Percentiles rank a stretch among this genome's conserved stretches.
phyloP scores from a whole-genome alignment of 1,284 basidiomycete genomes.

The Xerocomus nothofagi region DNA sequence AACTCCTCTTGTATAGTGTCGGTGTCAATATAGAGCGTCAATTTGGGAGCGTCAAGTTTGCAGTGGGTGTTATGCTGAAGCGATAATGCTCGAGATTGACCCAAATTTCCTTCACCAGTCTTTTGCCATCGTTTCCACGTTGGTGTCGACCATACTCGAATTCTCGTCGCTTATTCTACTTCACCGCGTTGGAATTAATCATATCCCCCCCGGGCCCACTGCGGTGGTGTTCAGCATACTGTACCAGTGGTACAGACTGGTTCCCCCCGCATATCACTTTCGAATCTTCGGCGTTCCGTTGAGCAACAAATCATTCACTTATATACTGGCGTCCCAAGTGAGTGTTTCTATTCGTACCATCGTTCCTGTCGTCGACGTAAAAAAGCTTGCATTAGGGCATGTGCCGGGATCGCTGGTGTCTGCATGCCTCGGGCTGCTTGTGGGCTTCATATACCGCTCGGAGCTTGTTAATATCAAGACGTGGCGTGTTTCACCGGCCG shows the following conservation, averaged over 20 bases:
- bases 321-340: slow-evolving; percentile 69
- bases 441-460: slow-evolving; percentile 78
- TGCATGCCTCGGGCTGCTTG: slow-evolving; percentile 61
- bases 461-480: slow-evolving; percentile 73
- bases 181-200: slow-evolving; percentile 64
- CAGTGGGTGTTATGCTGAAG: slow-evolving; percentile 52
- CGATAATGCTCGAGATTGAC: slow-evolving; percentile 2
- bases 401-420: slow-evolving; percentile 64
- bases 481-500: slow-evolving; percentile 65
- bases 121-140: slow-evolving; percentile 64
- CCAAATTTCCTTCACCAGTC: slow-evolving; percentile 49
- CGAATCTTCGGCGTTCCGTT: slow-evolving; percentile 72
- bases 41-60: slow-evolving; percentile 86
- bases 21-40: slow-evolving; percentile 78
- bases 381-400: slow-evolving; percentile 66
- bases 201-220: slow-evolving; percentile 75
- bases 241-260: slow-evolving; percentile 78
- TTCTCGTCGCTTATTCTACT: slow-evolving; percentile 63
- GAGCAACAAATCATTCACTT: slow-evolving; percentile 73
- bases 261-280: slow-evolving; percentile 76
- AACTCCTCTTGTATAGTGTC: slow-evolving; percentile 74
- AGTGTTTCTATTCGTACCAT: slow-evolving; percentile 12
- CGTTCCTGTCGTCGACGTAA: slow-evolving; percentile 3
- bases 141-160: slow-evolving; percentile 68
- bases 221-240: slow-evolving; percentile 72